phyloP scores from a whole-genome alignment of 2,329 filamentous ascomycete genomes.

The Cytospora schulzeri region DNA sequence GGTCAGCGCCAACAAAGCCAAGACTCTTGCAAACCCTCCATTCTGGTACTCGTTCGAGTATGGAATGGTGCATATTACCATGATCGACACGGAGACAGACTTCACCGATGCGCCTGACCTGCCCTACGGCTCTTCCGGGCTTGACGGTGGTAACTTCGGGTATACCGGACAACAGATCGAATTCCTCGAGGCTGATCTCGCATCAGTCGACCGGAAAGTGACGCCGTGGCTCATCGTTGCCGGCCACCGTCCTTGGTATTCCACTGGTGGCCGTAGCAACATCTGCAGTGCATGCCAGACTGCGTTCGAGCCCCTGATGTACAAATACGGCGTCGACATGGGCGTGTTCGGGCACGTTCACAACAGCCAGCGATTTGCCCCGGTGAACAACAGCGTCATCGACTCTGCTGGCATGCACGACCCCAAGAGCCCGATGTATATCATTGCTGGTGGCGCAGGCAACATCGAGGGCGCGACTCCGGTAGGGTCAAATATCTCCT shows the following conservation, averaged over 20 bases:
- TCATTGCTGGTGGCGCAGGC: conserved; percentile 56
- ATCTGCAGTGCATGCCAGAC: conserved; percentile 49
- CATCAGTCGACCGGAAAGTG: conserved; percentile 55
- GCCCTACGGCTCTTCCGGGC: conserved; percentile 41
- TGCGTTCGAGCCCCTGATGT: conserved; percentile 57
- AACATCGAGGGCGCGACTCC: conserved; percentile 55
- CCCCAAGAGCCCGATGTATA: conserved; percentile 53
- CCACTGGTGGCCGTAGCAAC: conserved; percentile 35
- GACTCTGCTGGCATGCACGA: conserved; percentile 43
- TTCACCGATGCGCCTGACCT: conserved; percentile 53
- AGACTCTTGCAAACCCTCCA: conserved; percentile 49
- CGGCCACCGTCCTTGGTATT: conserved; percentile 52
- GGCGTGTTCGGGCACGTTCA: conserved; percentile 61
- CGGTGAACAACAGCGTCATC: conserved; percentile 38
- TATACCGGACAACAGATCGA: conserved; percentile 50
- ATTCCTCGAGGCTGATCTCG: conserved; percentile 58
- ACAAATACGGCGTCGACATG: conserved; percentile 59
- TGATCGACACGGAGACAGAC: conserved; percentile 61
- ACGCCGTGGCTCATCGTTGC: conserved; percentile 55
- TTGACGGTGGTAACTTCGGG: conserved; percentile 55
- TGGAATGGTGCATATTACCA: conserved; percentile 56
- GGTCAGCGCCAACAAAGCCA: conserved; percentile 48
- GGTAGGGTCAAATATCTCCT: conserved; percentile 45
- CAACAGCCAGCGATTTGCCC: conserved; percentile 57
- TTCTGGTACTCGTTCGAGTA: conserved; percentile 65